Base-by-base conservation (phyloP, 352 stramenopile species). In the Phytophthora chlamydospora region DNA sequence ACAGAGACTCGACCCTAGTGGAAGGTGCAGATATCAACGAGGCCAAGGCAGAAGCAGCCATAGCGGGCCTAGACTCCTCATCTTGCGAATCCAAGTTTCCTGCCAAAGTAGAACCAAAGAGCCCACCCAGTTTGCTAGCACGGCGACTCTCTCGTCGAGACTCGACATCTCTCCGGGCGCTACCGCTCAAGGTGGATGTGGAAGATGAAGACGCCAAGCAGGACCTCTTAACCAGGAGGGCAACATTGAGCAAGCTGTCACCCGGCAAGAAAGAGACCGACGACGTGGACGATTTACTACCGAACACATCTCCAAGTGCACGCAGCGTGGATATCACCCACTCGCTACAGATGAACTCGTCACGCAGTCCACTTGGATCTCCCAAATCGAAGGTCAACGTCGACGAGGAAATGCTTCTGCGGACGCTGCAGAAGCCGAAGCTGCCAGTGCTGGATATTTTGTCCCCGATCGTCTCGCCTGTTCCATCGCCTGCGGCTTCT, bases 361-460 rank as follows among this genome's bases (percentile, higher is more conserved):
- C 43, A 21, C 19, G 19, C 12, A 56, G 27, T n/a, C 31, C 50
- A 7, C n/a, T 36, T 6, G 12, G 16, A 31, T 47, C 40, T 13
- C 47, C 35, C 11, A 64, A 60, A 24, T 5, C 29, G 1, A 66
- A 61, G n/a, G 8, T 38, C 11, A 53, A 29, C 16, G 21, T 43
- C n/a, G 43, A 60, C 7, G 58, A 50, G 16, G 11, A 48, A 7
- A 29, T 29, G 24, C 31, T 14, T 34, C 29, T 33, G 6, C 59
- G 53, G 16, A 32, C 53, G 8, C 19, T 45, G 8, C 46, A 7
- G 11, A 59, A 51, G 19, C n/a, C 45, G n/a, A 65, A 68, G 17
- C 52, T 75, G 1, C 62, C 67, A 0, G 36, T 43, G 13, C 52
- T 75, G 11, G 56, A 75, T 3, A 34, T 66, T 35, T 36, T 67